These are phyloP conservation scores for Metschnikowia gruessii DNA, from an alignment of 805 yeast genomes.

Conservation along the genomic window DNA sequence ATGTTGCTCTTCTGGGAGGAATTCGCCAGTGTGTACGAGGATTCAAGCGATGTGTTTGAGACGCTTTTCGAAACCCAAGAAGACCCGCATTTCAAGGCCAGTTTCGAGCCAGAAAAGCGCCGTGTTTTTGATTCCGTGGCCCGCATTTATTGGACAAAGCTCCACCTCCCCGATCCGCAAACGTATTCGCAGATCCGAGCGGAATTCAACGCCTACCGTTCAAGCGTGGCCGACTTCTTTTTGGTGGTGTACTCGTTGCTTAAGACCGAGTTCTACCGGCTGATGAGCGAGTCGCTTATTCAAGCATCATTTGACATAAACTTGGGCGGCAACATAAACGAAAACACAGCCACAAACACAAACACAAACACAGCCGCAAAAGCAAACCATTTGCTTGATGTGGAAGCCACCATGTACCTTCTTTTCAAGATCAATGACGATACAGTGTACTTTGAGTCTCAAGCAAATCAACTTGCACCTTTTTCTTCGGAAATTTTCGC, in stretches of 20 bases:
- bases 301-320: conserved; percentile 17
- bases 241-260: conserved; percentile 68
- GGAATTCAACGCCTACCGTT: conserved; percentile 67
- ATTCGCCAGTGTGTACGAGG: conserved; percentile 50
- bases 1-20: conserved; percentile 70
- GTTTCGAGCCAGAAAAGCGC: conserved; percentile 30
- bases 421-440: conserved; percentile 56
- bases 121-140: conserved; percentile 51
- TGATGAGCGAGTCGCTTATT: conserved; percentile 37
- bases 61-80: conserved; percentile 16
- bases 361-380: background rate
- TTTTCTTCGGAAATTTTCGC: conserved; percentile 26
- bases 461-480: conserved; percentile 25
- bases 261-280: conserved; percentile 49
- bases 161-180: conserved; percentile 43
- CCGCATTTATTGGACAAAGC: conserved; percentile 65
- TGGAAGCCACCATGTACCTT: conserved; percentile 63
- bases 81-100: conserved; percentile 15
- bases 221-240: conserved; percentile 73
- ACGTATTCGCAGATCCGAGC: conserved; percentile 34
- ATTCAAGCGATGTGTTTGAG: conserved; percentile 19
- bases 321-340: too few species aligned
- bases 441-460: conserved; percentile 37
- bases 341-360: background rate
- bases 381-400: conserved; percentile 24